Percentiles rank a stretch among this genome's conserved stretches.
These are phyloP conservation scores for Clarireedia monteithiana DNA, from an alignment of 2,329 filamentous ascomycete genomes.

Conservation along the genomic window DNA sequence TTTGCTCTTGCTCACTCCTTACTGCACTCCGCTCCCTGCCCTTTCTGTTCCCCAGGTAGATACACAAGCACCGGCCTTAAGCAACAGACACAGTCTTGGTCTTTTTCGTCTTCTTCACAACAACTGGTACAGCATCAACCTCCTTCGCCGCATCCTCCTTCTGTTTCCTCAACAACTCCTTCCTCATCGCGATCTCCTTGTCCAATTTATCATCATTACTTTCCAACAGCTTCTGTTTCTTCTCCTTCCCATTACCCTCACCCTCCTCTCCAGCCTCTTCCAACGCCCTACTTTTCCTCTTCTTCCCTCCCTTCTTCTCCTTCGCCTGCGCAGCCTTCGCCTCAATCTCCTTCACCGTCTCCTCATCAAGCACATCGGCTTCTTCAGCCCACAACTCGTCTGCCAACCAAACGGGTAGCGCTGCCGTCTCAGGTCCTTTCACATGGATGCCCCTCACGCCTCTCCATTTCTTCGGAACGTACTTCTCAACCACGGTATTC, in stretches of 20 bases:
- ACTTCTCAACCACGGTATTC: conserved; percentile 63
- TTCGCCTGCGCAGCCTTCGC: background rate
- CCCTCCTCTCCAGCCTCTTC: background rate
- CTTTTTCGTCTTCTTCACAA: conserved; percentile 17
- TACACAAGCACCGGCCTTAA: background rate
- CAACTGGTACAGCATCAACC: conserved; percentile 22
- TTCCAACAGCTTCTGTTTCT: conserved; percentile 28
- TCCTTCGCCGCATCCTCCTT: conserved; percentile 28
- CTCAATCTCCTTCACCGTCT: conserved; percentile 29
- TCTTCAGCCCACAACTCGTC: conserved; percentile 84
- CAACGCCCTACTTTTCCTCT: conserved; percentile 6
- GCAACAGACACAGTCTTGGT: conserved; percentile 19
- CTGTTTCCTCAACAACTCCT: conserved; percentile 31
- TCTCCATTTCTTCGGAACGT: conserved; percentile 78
- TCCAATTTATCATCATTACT: conserved; percentile 30
- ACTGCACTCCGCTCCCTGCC: no score
- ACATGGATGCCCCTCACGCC: conserved; percentile 80
- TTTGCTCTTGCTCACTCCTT: no score
- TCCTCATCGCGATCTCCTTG: conserved; percentile 29
- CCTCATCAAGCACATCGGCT: conserved; percentile 60
- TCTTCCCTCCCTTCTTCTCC: conserved; percentile 10
- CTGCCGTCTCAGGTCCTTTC: conserved; percentile 82
- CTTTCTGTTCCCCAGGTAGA: background rate
- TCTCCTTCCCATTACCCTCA: conserved; percentile 24
- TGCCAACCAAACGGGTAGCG: conserved; percentile 90